A percentile compares a stretch with the other conserved stretches of the same genome.
These are phyloP conservation scores for Pholiota molesta DNA, from an alignment of 768 basidiomycete genomes.

Conservation along the genomic window DNA sequence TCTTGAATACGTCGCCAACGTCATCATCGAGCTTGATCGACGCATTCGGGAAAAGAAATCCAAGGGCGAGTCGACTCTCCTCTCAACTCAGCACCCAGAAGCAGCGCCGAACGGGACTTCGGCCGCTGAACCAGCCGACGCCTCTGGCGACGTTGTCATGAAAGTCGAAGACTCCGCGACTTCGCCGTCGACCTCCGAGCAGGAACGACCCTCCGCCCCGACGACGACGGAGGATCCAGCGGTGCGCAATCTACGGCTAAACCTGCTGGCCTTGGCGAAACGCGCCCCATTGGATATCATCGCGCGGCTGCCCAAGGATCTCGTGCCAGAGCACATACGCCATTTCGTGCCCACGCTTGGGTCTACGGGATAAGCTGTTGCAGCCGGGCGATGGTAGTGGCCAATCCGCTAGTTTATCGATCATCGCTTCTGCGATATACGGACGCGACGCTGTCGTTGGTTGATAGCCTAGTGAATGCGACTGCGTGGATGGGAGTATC, in stretches of 20 bases:
- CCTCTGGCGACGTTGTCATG: neutral
- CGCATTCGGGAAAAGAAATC: constrained; percentile 17
- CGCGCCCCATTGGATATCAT: constrained; percentile 77
- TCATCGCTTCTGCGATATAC: neutral
- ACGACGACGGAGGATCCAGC: constrained; percentile 46
- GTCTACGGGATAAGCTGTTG: constrained; percentile 11
- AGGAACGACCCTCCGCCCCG: neutral
- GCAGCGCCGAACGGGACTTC: neutral
- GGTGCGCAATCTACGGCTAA: constrained; percentile 64
- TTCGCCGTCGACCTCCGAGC: neutral
- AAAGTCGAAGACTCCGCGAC: neutral
- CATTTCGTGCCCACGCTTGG: constrained; percentile 61
- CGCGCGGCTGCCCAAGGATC: constrained; percentile 59
- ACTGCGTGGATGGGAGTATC: too few species aligned
- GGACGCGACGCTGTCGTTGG: too few species aligned
- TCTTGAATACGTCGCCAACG: constrained; percentile 57
- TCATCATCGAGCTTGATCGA: constrained; percentile 49
- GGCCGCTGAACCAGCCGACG: neutral
- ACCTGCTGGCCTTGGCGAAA: constrained; percentile 77
- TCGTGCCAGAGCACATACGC: constrained; percentile 69
- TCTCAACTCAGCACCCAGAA: too few species aligned
- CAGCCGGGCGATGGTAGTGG: neutral
- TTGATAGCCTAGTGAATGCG: too few species aligned
- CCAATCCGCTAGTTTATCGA: neutral
- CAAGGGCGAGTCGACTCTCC: neutral